phyloP scores from a whole-genome alignment of 2,329 filamentous ascomycete species.

The Emericellopsis atlantica region DNA sequence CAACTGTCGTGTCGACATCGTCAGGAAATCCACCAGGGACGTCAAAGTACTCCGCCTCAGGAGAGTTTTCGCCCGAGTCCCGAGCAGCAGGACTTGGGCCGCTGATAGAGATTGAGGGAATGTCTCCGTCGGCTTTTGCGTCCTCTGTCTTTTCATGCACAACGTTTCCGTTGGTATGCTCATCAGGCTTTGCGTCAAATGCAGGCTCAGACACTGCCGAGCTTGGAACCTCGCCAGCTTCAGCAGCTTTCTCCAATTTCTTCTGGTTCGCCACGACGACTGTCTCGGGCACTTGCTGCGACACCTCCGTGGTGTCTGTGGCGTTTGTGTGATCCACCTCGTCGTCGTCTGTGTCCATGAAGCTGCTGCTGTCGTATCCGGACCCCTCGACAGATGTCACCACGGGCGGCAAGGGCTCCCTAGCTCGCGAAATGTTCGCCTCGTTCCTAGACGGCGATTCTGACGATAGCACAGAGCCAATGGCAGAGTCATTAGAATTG shows the following conservation, averaged over 20 bases:
- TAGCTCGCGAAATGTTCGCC: conserved; percentile 42
- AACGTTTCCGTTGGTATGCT: neutral
- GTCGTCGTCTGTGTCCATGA: conserved; percentile 18
- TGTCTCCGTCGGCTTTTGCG: neutral
- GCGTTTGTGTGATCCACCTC: neutral
- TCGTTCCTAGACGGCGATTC: conserved; percentile 39
- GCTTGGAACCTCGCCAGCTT: neutral
- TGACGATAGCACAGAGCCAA: conserved; percentile 41
- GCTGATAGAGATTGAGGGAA: conserved; percentile 32
- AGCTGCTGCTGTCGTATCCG: conserved; percentile 49
- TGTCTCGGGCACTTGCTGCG: neutral
- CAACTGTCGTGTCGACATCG: conserved; percentile 12
- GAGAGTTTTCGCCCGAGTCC: conserved; percentile 8
- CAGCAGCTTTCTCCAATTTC: neutral
- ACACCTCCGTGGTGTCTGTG: neutral
- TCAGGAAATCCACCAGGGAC: conserved; percentile 49
- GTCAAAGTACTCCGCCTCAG: conserved; percentile 25
- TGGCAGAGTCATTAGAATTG: conserved; percentile 45
- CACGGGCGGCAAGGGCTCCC: conserved; percentile 57
- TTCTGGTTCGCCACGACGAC: neutral
- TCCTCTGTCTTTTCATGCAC: conserved; percentile 4
- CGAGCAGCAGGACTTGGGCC: conserved; percentile 26
- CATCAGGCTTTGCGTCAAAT: neutral
- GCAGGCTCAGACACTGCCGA: neutral
- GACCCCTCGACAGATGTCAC: conserved; percentile 57